These are phyloP conservation scores for Lepiota venenata DNA, from an alignment of 768 basidiomycete species.

Conservation along the genomic window DNA sequence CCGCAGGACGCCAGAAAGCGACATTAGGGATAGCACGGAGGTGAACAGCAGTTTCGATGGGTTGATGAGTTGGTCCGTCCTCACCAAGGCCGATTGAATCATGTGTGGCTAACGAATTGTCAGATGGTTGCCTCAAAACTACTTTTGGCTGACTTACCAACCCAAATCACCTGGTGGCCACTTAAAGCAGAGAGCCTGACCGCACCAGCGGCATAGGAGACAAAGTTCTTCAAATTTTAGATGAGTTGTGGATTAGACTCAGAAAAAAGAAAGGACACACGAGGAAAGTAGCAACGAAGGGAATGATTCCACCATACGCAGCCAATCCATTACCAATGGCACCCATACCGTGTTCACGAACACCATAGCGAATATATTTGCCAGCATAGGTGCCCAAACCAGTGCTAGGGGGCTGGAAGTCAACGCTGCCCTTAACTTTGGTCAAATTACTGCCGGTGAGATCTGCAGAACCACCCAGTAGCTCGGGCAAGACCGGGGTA, in stretches of 20 bases:
- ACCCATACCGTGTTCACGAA: conserved; percentile 96
- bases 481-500: conserved; percentile 73
- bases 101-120: conserved; percentile 66
- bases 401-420: conserved; percentile 91
- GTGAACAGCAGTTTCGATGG: conserved; percentile 84
- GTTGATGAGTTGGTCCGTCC: conserved; percentile 96
- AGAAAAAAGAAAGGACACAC: conserved; percentile 33
- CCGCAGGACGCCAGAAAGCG: conserved; percentile 90
- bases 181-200: conserved; percentile 89
- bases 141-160: conserved; percentile 50
- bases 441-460: conserved; percentile 92
- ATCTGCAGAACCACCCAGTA: conserved; percentile 88
- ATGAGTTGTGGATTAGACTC: conserved; percentile 8
- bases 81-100: conserved; percentile 92
- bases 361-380: conserved; percentile 93
- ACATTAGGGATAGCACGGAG: conserved; percentile 90
- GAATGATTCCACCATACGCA: conserved; percentile 90
- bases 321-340: conserved; percentile 90
- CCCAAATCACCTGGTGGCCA: conserved; percentile 90
- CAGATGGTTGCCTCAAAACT: not conserved
- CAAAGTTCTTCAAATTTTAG: conserved; percentile 65
- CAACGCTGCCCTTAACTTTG: conserved; percentile 76
- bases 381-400: conserved; percentile 82
- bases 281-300: conserved; percentile 91
- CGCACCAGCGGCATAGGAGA: conserved; percentile 91